Evolutionary conservation across 495 filamentous ascomycete genomes (phyloP), one percentile per base, ranked within the genome.

Genomic region (Penicillium soppii): DNA sequence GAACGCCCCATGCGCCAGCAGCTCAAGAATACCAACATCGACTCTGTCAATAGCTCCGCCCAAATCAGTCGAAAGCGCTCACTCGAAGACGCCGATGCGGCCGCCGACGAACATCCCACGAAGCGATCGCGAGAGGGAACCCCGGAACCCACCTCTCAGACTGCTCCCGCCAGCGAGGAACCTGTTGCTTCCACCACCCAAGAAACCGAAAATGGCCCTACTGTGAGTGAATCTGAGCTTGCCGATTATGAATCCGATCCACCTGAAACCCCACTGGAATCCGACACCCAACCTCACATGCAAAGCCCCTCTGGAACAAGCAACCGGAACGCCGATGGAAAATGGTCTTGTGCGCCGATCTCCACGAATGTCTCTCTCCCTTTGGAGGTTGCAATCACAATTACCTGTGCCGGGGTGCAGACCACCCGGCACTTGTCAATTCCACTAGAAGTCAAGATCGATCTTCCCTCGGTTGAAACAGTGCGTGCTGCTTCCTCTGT

Each of bases 1-100:
- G 81, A 83, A 57, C 74, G 76, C 49, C 80, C 79, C 8, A 80
- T 83, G 36, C 73, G 84, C 43, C 77, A 82, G 54, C 79, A 86
- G 58, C 62, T 87, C 37, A 81, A 82, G 64, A 75, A 85, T 58
- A 82, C 84, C 5, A 75, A 77, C 5, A 80, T 87, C 52, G 76
- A 71, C 13, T 53, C 69, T n/a, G 10, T 33, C 57, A 46, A 42
- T 7, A 19, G 8, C 9, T 35, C 43, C 35, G 12, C 30, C 5
- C 30, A 25, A 5, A 8, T 20, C 36, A 58, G 73, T 30, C 65
- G 80, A 36, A 87, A 87, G 67, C 67, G 83, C 43, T 85, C 82
- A 16, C 76, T 77, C 42, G 79, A 83, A 46, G 75, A 55, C 32
- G 48, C 45, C 12, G 48, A 53, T 29, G 41, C 7, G 41, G 54